Base-by-base conservation (phyloP, 345 rosid genomes). In the Kernera saxatilis region DNA sequence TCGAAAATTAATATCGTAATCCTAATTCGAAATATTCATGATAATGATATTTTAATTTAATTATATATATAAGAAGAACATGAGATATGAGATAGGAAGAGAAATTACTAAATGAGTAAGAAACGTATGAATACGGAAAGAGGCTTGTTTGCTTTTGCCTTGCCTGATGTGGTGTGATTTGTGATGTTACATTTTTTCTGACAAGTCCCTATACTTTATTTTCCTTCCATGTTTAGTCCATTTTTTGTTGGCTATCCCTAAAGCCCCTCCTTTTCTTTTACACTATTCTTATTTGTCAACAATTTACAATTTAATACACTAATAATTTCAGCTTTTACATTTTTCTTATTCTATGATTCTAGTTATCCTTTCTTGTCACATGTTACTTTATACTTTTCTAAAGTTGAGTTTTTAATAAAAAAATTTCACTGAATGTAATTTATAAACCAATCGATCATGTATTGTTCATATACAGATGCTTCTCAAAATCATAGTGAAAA, bases 91-190 rank as follows among this genome's bases (percentile, higher is more conserved):
- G 32, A 29, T 15, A 4, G 5, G 9, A 63, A 30, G 19, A 45
- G 25, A 64, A 64, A 49, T 0, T n/a, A n/a, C n/a, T n/a, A 50
- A 50, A 12, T 33, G 15, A 29, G 7, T 32, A 21, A 23, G 3
- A 45, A 70, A 58, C 40, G 59, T 40, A 61, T 39, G 29, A 40
- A 70, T 70, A 60, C 52, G 53, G 62, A 43, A 68, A 68, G 54
- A 55, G 45, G 25, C 12, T 68, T 56, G 64, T 64, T 68, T 56
- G 64, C 72, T 68, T 68, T 68, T 41, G 63, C 33, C 19, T 73
- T 65, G 61, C 72, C 72, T 66, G 77, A 57, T 66, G 77, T 73
- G 77, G 72, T 73, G 72, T 73, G 72, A 64, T 73, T 57, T 73
- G 72, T 57, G 77, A 65, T 73, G 71, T 55, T 64, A 64, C 59